Base-by-base conservation (phyloP, 192 early-diverging fungal species). In the Coemansia sp. region DNA sequence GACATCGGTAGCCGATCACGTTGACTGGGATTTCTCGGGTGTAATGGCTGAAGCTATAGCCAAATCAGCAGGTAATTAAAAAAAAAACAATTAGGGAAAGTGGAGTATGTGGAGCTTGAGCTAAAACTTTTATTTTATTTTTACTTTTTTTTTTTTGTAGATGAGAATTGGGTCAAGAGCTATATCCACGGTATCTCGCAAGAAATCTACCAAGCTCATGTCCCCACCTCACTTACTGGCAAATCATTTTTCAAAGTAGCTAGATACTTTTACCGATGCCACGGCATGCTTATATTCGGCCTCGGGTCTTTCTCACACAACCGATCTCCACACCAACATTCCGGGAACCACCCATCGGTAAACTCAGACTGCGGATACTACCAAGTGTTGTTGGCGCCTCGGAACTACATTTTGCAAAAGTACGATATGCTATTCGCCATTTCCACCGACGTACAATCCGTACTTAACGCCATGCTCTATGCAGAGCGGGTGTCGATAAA, bases 201-300 rank as follows among this genome's bases (percentile, higher is more conserved):
- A 39, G 84, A 85, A 59, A 85, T 85, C 7, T 85, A 85, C 78
- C 77, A 85, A 19, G 73, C 74, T 8, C 75, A 70, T 41, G 73
- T 81, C 1, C 78, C 84, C 0, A 27, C 36, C 2, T 76, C 75
- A 15, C 76, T 81, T 1, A 46, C 73, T 15, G 84, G 84, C 1
- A 73, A 69, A 19, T 74, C 78, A 34, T 85, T 81, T 48, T 72
- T 77, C 57, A 77, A 76, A n/a, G 84, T 67, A 0, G 65, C 73
- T 3, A 59, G 75, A 50, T 76, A 74, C 38, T 76, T 85, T 27
- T 85, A 85, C 76, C 72, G 76, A 25, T 75, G 70, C 44, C 78
- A 80, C 45, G 76, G 76, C 0, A 32, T 85, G 61, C 67, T 85
- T 1, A 38, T 85, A 27, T 78, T 85, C 48, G 66, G 78, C 36